Conservation (phyloP, 345 rosid genomes). For the Eucalyptus regnans region DNA sequence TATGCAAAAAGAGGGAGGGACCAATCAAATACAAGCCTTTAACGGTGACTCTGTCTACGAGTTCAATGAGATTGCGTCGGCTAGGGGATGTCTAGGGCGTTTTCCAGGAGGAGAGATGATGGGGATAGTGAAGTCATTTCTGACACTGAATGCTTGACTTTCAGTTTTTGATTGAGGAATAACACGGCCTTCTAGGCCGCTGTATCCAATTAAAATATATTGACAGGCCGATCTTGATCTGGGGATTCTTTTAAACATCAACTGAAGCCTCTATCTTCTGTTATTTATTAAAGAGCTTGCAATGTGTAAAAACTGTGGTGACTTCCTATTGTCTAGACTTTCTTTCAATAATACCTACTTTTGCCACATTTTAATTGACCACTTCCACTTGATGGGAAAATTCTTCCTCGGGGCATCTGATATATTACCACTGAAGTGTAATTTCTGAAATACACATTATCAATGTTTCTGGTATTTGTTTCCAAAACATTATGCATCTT, state of each 20-base stretch:
- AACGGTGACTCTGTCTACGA: constrained; percentile 71
- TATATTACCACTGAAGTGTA: neutral
- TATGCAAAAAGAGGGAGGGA: neutral
- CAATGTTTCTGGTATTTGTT: neutral
- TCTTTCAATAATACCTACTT: neutral
- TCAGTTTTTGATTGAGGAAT: neutral
- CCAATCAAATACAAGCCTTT: constrained; percentile 13
- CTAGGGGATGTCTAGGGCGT: constrained; percentile 89
- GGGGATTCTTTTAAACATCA: neutral
- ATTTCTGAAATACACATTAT: neutral
- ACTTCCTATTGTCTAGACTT: neutral
- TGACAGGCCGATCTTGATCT: neutral
- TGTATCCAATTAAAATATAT: neutral
- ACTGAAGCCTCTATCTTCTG: neutral
- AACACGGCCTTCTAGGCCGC: neutral
- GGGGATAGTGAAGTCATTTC: constrained; percentile 49
- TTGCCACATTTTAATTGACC: neutral
- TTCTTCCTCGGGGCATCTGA: neutral
- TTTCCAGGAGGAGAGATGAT: constrained; percentile 90
- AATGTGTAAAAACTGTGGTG: neutral
- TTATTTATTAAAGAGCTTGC: neutral
- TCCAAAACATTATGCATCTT: neutral
- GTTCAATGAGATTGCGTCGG: constrained; percentile 70
- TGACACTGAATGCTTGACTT: constrained; percentile 2
- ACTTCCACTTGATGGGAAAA: neutral